Percentiles rank a stretch among this genome's conserved stretches.
These are phyloP conservation scores for Symbiodinium natans DNA, from an alignment of 73 alveolate genomes.

Conservation along the genomic window DNA sequence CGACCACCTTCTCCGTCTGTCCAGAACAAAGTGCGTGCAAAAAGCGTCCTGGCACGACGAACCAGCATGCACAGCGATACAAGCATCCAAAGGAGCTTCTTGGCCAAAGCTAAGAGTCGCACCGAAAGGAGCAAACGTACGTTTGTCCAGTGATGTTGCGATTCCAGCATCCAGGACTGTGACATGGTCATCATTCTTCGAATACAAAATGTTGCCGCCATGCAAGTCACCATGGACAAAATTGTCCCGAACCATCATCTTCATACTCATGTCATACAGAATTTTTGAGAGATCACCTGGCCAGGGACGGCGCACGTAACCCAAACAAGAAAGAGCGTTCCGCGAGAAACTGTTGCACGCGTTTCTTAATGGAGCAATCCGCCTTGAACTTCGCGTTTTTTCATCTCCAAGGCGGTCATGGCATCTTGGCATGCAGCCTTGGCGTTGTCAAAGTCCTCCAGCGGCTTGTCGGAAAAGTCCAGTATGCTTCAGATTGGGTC, in stretches of 20 bases:
- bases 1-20: conserved; percentile 68
- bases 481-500: too few species aligned
- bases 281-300: conserved; percentile 37
- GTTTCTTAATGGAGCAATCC: too few species aligned
- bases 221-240: conserved; percentile 88
- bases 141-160: conserved; percentile 81
- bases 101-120: background rate
- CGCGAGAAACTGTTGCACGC: too few species aligned
- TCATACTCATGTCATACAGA: conserved; percentile 85
- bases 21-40: conserved; percentile 78
- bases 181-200: conserved; percentile 65
- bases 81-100: too few species aligned
- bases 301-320: background rate
- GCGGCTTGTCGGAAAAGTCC: too few species aligned
- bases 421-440: conserved; percentile 65
- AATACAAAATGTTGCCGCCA: conserved; percentile 82
- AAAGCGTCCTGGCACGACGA: conserved; percentile 1
- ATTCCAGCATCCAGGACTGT: conserved; percentile 91
- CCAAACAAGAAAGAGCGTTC: too few species aligned
- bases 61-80: background rate
- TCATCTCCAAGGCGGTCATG: conserved; percentile 36
- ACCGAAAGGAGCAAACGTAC: conserved; percentile 79
- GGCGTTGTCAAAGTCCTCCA: conserved; percentile 87
- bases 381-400: conserved; percentile 71
- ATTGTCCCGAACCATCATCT: conserved; percentile 92